Evolutionary conservation across 2,329 filamentous ascomycete genomes (phyloP), one percentile per base, ranked within the genome.

Genomic region (Sordariomycetes sp.): DNA sequence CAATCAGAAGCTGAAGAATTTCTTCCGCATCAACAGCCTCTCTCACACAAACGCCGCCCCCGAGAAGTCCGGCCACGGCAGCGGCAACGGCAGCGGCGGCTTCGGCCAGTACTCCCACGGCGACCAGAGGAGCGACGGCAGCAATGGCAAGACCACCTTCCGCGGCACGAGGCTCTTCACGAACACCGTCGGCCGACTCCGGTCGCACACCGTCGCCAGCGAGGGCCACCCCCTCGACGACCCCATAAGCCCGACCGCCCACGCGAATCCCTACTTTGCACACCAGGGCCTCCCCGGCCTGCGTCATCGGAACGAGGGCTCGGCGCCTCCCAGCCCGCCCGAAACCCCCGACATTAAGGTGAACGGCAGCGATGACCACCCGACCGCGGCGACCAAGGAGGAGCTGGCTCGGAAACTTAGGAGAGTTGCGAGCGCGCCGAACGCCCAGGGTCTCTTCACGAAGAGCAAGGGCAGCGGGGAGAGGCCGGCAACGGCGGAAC

Each of bases 191-290:
- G 88, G 88, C 68, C 88, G 93, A 65, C 90, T 93, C 69, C 86
- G 93, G 66, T 95, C 91, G 40, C 87, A 89, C 60, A 97, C 93
- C 28, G 89, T 95, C 59, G 90, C 90, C 64, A 96, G 91, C 73
- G 93, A 97, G 74, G 92, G 92, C 65, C 91, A 97, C 69, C 83
- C 87, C 60, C 80, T 97, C 63, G 93, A 97, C 65, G 92, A 97
- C 71, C 79, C 83, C 61, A 80, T 96, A 67, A 96, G 92, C 68
- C 94, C 94, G 28, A 97, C 91, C 4, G 93, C 92, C 56, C 86
- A 93, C 68, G 93, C 91, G 63, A 99, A 99, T 71, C 94, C 94
- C 20, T 99, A 99, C 74, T 99, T 97, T 72, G 89, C 86, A 64
- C 94, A 97, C 70, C 94, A 99, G 74, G 94, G 94, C 59, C 91